A percentile compares a stretch with the other conserved stretches of the same genome.
These are phyloP conservation scores for Dendrocalamus latiflorus DNA, from an alignment of 202 grass and related monocot genomes.

Conservation along the genomic window DNA sequence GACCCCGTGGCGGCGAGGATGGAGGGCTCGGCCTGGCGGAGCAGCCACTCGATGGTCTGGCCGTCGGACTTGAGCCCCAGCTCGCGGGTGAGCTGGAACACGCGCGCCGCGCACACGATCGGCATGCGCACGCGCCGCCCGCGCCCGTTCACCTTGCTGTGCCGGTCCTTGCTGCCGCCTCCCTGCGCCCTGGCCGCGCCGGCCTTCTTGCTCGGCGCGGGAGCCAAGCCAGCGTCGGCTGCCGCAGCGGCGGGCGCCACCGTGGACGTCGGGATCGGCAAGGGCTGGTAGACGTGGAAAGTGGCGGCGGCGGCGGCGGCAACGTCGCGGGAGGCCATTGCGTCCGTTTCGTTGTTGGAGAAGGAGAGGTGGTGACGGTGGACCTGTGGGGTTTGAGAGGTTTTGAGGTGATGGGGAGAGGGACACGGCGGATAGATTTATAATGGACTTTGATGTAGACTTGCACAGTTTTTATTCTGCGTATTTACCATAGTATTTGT, in stretches of 20 bases:
- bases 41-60: conserved; percentile 98
- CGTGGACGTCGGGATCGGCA: neutral
- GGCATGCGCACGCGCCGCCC: too few relatives aligned
- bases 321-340: conserved; percentile 49
- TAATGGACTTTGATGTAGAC: conserved; percentile 23
- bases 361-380: neutral
- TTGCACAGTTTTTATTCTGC: neutral
- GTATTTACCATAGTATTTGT: neutral
- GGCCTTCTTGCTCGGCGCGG: conserved; percentile 24
- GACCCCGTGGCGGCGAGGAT: conserved; percentile 92
- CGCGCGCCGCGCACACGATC: too few relatives aligned
- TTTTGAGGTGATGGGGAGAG: conserved; percentile 43
- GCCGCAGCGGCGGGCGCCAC: neutral
- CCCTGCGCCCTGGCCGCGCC: neutral
- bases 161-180: conserved; percentile 67
- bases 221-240: neutral
- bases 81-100: too few relatives aligned
- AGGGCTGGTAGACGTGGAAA: conserved; percentile 45
- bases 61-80: too few relatives aligned
- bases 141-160: conserved; percentile 99
- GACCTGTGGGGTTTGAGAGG: conserved; percentile 44
- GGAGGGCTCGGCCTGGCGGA: conserved; percentile 91
- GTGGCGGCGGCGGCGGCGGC: conserved; percentile 13
- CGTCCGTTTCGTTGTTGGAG: neutral
- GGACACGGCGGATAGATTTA: conserved; percentile 34